Evolutionary conservation across 2,329 filamentous ascomycete species (phyloP).

Genomic region (Pseudocercospora eumusae): DNA sequence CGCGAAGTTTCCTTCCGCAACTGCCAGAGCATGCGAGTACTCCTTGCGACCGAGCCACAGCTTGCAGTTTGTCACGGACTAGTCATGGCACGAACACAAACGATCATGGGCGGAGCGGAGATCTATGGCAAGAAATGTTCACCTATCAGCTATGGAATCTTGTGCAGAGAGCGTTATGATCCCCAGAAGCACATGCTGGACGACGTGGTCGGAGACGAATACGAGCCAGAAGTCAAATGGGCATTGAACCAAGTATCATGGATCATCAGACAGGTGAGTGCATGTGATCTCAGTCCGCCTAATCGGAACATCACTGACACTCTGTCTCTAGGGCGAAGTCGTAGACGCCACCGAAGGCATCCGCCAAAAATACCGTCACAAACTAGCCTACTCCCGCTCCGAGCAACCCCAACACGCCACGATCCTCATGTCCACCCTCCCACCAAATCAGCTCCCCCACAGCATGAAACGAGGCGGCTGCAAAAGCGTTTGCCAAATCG

Average conservation of each 20-base stretch:
- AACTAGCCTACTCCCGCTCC: background rate
- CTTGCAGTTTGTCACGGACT: slow-evolving; percentile 21
- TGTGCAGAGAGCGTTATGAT: slow-evolving; percentile 2
- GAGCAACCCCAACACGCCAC: background rate
- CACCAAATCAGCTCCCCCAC: background rate
- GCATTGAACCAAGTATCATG: background rate
- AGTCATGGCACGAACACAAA: slow-evolving; percentile 17
- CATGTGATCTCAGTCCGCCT: background rate
- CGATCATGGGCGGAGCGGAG: background rate
- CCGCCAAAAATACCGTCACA: slow-evolving; percentile 3
- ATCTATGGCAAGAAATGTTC: background rate
- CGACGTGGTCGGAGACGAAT: background rate
- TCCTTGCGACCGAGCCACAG: slow-evolving; percentile 33
- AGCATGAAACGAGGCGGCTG: background rate
- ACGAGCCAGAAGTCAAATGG: background rate
- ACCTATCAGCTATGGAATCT: background rate
- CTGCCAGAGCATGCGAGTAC: slow-evolving; percentile 32
- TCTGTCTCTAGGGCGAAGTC: background rate
- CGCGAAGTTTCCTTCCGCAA: slow-evolving; percentile 13
- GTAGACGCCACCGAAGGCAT: background rate
- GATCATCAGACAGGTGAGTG: background rate
- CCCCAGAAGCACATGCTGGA: background rate
- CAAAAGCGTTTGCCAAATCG: background rate
- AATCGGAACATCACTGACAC: background rate
- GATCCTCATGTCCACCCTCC: background rate